Conservation (phyloP, 306 rosid genomes). For the Quercus agrifolia region DNA sequence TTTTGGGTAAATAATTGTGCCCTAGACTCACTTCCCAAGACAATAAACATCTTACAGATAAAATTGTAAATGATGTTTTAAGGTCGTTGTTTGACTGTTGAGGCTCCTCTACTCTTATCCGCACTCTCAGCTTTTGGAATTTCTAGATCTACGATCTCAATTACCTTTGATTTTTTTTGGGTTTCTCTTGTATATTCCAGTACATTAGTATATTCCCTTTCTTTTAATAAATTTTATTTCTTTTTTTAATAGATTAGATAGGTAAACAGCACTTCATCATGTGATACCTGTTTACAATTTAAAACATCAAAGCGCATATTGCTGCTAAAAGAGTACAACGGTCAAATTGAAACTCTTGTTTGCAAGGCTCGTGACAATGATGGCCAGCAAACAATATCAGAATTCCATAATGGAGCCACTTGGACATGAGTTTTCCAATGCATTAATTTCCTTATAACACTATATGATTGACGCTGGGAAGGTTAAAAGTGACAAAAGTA, state of each 20-base stretch:
- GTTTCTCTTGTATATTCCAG: neutral
- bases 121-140: neutral
- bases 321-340: neutral
- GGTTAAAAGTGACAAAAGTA: neutral
- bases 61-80: neutral
- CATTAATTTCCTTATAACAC: neutral
- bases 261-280: neutral
- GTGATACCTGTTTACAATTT: neutral
- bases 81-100: neutral
- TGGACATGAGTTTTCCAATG: neutral
- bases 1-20: too few relatives aligned
- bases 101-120: neutral
- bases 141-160: neutral
- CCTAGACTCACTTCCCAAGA: too few relatives aligned
- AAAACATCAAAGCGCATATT: neutral
- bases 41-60: neutral
- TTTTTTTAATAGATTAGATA: neutral
- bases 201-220: neutral
- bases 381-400: neutral
- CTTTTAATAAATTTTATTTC: neutral
- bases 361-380: neutral
- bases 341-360: neutral
- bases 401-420: neutral
- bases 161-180: neutral
- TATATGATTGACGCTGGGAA: neutral